A percentile compares a stretch with the other conserved stretches of the same genome.
These are phyloP conservation scores for Cystofilobasidium ferigula DNA, from an alignment of 768 basidiomycete genomes.

Conservation along the genomic window DNA sequence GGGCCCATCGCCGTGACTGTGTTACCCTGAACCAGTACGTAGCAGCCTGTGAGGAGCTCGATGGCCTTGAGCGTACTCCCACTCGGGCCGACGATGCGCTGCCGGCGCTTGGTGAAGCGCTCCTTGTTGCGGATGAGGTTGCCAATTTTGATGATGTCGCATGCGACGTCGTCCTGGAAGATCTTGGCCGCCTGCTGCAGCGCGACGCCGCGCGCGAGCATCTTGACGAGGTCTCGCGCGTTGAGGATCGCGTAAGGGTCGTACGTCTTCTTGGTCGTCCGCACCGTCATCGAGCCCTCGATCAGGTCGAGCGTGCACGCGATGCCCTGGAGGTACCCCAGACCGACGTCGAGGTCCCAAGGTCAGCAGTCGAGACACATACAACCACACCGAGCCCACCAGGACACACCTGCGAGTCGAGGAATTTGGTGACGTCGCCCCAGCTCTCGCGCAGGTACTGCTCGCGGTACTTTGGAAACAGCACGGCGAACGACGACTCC, in stretches of 20 bases:
- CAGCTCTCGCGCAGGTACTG: conserved; percentile 90
- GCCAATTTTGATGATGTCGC: conserved; percentile 98
- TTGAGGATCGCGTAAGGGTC: conserved; percentile 95
- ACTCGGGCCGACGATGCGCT: conserved; percentile 93
- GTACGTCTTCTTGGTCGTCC: conserved; percentile 90
- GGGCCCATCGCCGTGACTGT: conserved; percentile 98
- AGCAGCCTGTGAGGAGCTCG: conserved; percentile 88
- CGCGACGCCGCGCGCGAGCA: conserved; percentile 83
- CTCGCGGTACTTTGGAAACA: conserved; percentile 98
- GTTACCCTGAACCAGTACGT: conserved; percentile 93
- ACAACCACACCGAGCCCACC: background rate
- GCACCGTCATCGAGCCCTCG: conserved; percentile 93
- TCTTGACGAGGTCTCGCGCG: conserved; percentile 88
- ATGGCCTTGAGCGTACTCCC: conserved; percentile 98
- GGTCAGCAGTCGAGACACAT: background rate
- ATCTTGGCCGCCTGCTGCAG: conserved; percentile 65
- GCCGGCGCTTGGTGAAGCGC: conserved; percentile 86
- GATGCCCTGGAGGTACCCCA: conserved; percentile 70
- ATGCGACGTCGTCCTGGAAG: conserved; percentile 75
- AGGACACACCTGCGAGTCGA: conserved; percentile 61
- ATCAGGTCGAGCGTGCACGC: conserved; percentile 86
- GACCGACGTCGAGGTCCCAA: too few relatives aligned
- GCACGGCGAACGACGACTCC: conserved; percentile 93
- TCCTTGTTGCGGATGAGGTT: conserved; percentile 90
- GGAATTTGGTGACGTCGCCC: conserved; percentile 72